Evolutionary conservation across 202 grass and related monocot genomes (phyloP).

Genomic region (Setaria italica): DNA sequence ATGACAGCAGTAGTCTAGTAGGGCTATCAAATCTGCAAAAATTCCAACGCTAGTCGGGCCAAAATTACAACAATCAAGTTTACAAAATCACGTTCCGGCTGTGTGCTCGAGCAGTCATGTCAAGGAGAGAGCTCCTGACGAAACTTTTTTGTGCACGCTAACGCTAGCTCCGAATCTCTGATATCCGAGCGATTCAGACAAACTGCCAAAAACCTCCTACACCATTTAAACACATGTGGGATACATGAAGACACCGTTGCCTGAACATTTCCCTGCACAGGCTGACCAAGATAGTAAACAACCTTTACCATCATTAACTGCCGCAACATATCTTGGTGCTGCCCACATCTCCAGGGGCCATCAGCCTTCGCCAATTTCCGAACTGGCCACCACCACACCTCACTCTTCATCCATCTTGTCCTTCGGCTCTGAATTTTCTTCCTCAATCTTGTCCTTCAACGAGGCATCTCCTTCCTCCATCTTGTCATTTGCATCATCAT

Average conservation of each 20-base stretch:
- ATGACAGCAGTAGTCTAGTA: neutral
- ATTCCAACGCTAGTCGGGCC: neutral
- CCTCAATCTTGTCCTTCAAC: conserved; percentile 23
- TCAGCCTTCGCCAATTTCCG: neutral
- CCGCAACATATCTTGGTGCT: neutral
- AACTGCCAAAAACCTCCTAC: neutral
- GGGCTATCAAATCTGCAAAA: neutral
- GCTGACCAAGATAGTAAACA: conserved; percentile 1
- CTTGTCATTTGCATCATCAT: conserved; percentile 22
- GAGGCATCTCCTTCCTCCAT: conserved; percentile 32
- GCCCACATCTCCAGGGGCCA: neutral
- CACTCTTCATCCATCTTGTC: conserved; percentile 47
- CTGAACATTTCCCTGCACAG: neutral
- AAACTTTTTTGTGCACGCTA: neutral
- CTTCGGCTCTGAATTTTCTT: conserved; percentile 16
- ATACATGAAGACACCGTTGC: neutral
- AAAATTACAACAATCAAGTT: conserved; percentile 29
- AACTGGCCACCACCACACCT: neutral
- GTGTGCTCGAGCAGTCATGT: neutral
- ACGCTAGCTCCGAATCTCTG: neutral
- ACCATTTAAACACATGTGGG: neutral
- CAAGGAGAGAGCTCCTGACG: neutral
- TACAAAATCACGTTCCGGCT: neutral
- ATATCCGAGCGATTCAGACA: neutral
- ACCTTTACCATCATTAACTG: neutral